Evolutionary conservation across 352 stramenopile species (phyloP), one percentile per base, ranked within the genome.

Genomic region (Phytopythium litorale): DNA sequence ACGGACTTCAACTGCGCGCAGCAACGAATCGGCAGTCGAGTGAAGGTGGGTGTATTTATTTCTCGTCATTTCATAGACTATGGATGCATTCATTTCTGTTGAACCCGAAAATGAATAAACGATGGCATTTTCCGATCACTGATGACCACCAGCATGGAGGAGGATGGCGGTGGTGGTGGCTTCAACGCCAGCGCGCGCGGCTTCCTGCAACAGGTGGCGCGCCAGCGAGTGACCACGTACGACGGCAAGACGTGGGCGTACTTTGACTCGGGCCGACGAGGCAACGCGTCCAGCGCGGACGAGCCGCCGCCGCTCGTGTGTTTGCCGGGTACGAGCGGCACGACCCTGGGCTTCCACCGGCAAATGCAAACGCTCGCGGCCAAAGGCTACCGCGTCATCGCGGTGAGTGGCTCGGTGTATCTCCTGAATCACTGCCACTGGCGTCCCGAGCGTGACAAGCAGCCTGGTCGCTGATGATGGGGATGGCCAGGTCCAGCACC

Each of bases 171-270:
- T 0, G 48, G 13, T 0, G 48, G 25, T 28, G 25, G 48, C 4
- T 21, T 54, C 15, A 25, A 23, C 13, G 48, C 48, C 6, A 87
- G 70, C 58, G 78, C 85, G 62, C 72, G 70, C 25, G 64, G 64
- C 32, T 92, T 92, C 65, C 55, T 89, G 62, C 76, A 88, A 68
- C 60, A 75, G 33, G 76, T 81, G 25, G 76, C 84, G 19, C 71
- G 76, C 37, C 84, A 91, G 63, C 79, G 84, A 25, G 70, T 92
- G 50, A 89, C 81, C 8, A 92, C 81, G 19, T 91, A 90, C 59
- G 84, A 92, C 38, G 81, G 78, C 25, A 76, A 89, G 51, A 91
- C 78, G 42, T 92, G 83, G 83, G 76, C 87, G 63, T 91, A 88
- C 65, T 92, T 79, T 59, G 83, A 92, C 69, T 81, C 72, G 49